Conservation (phyloP, 331 rosid species). For the Telfairia occidentalis region DNA sequence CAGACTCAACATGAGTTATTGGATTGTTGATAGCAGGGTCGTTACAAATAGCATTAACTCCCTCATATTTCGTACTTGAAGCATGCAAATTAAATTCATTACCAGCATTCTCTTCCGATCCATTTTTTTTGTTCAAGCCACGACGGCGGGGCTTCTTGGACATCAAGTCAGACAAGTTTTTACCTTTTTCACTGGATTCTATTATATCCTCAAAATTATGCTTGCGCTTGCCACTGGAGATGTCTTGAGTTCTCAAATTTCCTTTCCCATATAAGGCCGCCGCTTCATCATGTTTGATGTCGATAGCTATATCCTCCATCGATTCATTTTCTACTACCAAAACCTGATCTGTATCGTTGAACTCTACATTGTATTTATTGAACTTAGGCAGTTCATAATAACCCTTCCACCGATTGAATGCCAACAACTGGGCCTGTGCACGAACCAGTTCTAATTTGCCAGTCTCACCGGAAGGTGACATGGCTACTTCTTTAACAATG, state of each 20-base stretch:
- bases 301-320: conserved; percentile 11
- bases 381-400: conserved; percentile 47
- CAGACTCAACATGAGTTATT: conserved; percentile 1
- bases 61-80: conserved; percentile 32
- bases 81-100: conserved; percentile 3
- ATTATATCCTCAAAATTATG: conserved; percentile 8
- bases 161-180: conserved; percentile 28
- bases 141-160: conserved; percentile 21
- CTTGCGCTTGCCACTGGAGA: conserved; percentile 24
- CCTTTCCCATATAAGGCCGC: background rate
- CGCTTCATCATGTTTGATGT: conserved; percentile 5
- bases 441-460: conserved; percentile 39
- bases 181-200: conserved; percentile 19
- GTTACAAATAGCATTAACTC: conserved; percentile 17
- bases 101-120: conserved; percentile 19
- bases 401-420: conserved; percentile 54
- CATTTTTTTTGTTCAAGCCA: conserved; percentile 16
- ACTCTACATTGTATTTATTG: conserved; percentile 23
- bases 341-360: conserved; percentile 32
- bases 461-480: conserved; percentile 25
- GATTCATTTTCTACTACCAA: conserved; percentile 22
- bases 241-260: conserved; percentile 13
- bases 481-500: conserved; percentile 38
- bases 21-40: conserved; percentile 10
- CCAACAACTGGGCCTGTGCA: conserved; percentile 37